These are phyloP conservation scores for Calonectria leucothoes DNA, from an alignment of 2,329 filamentous ascomycete genomes.

Conservation along the genomic window DNA sequence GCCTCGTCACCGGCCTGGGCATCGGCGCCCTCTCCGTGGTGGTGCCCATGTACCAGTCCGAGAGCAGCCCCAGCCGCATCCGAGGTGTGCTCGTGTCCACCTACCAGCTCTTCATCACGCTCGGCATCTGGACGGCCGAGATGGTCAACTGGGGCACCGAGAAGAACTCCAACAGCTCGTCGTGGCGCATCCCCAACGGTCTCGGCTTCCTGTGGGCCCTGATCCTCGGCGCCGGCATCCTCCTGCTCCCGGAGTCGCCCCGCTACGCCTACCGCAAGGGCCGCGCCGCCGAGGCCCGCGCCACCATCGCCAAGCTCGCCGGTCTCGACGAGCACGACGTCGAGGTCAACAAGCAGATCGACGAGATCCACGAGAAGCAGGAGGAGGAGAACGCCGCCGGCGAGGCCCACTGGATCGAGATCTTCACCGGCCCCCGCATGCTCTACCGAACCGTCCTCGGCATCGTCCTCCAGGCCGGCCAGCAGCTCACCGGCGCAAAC, in stretches of 20 bases:
- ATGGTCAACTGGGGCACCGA: constrained; percentile 73
- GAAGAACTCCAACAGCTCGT: constrained; percentile 54
- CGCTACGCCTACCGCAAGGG: constrained; percentile 62
- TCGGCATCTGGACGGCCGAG: constrained; percentile 72
- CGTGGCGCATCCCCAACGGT: constrained; percentile 73
- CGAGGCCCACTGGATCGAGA: constrained; percentile 66
- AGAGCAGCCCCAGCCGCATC: constrained; percentile 73
- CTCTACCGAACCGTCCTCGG: constrained; percentile 72
- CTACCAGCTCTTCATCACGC: constrained; percentile 77
- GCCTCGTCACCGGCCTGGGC: constrained; percentile 74
- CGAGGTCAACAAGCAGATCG: constrained; percentile 59
- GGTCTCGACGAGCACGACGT: constrained; percentile 53
- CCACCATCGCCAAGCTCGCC: constrained; percentile 59
- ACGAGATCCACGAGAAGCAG: constrained; percentile 64
- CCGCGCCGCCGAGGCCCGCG: constrained; percentile 59
- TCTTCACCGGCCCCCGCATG: constrained; percentile 77
- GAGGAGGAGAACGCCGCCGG: constrained; percentile 57
- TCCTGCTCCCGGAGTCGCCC: constrained; percentile 67
- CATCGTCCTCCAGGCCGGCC: constrained; percentile 71
- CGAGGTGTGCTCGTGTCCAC: constrained; percentile 72
- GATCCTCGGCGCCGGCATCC: constrained; percentile 61
- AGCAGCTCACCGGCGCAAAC: constrained; percentile 71
- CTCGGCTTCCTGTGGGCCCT: constrained; percentile 68
- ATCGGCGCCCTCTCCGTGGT: constrained; percentile 73
- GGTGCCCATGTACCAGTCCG: constrained; percentile 76